Base-by-base conservation (phyloP, 2,329 filamentous ascomycete species). In the Sclerotinia subarctica region DNA sequence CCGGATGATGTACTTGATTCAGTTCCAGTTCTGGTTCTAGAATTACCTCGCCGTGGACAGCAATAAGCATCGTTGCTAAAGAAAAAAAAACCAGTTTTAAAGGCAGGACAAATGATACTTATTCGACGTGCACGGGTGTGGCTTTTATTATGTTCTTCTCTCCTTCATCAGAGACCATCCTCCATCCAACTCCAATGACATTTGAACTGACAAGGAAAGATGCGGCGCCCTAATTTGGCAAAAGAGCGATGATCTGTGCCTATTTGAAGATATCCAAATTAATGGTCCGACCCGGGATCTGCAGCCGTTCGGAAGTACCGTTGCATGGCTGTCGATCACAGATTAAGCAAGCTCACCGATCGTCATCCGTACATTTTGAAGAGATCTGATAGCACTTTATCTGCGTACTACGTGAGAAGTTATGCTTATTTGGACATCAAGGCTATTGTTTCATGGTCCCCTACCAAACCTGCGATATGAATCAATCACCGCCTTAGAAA, bases 261-360 rank as follows among this genome's bases (percentile, higher is more conserved):
- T 1, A 26, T 62, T 24, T 51, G 21, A 49, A 51, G 46, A 62
- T 38, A 13, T 35, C 24, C 29, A 38, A 19, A 38, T 51, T 24
- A 51, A 51, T 51, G 49, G 13, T 38, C 58, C 58, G 58, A 38
- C 46, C 26, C 21, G 46, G 58, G 29, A 62, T 62, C n/a, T 38
- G 46, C 35, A 2, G 46, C 58, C 58, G 58, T 62, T 62, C 46
- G 29, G n/a, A 13, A 35, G 29, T 51, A 62, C 35, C 46, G 59
- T 62, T 19, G 29, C 51, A 62, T 62, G 29, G 58, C 59, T 26
- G 8, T 38, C n/a, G 59, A 62, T 62, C 59, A 29, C 29, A 62
- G 59, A 62, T 51, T 15, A 51, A 51, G n/a, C n/a, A 26, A 15
- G 46, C 35, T 44, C 29, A 62, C 46, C 21, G 46, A 62, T 62